Percentiles rank a stretch among this genome's conserved stretches.
Conservation (phyloP, 805 yeast genomes). For the Candida xyloterini region DNA sequence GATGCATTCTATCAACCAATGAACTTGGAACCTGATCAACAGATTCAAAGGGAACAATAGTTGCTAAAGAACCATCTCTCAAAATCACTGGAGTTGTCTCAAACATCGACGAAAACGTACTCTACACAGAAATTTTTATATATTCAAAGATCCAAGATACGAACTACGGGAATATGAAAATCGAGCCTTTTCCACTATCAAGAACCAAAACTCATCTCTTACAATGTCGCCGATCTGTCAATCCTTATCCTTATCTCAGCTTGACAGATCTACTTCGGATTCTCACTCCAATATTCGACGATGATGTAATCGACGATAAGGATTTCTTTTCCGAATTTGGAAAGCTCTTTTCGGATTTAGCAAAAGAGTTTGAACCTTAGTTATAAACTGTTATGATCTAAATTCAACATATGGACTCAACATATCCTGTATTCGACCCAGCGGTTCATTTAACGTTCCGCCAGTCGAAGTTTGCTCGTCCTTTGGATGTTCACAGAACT, state of each 20-base stretch:
- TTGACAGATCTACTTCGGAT: background rate
- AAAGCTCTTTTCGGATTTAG: conserved; percentile 8
- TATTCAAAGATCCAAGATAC: too few relatives aligned
- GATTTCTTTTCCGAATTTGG: conserved; percentile 8
- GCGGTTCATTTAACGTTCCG: conserved; percentile 22
- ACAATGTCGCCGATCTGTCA: too few relatives aligned
- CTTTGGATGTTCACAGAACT: conserved; percentile 12
- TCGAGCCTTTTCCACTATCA: too few relatives aligned
- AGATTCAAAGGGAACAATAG: conserved; percentile 59
- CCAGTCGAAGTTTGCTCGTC: conserved; percentile 14
- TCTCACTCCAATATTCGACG: background rate
- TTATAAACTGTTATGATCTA: background rate
- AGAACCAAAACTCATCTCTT: too few relatives aligned
- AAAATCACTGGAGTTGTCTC: conserved; percentile 21
- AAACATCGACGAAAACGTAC: background rate
- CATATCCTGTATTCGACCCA: conserved; percentile 25
- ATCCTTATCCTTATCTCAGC: too few relatives aligned
- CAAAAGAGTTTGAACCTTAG: background rate
- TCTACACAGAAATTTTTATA: too few relatives aligned
- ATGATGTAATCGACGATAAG: conserved; percentile 6
- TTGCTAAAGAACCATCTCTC: conserved; percentile 33
- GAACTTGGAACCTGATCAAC: conserved; percentile 46
- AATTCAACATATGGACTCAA: background rate
- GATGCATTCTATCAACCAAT: conserved; percentile 44
- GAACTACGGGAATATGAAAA: too few relatives aligned